A percentile compares a stretch with the other conserved stretches of the same genome.
Evolutionary conservation across 2,329 filamentous ascomycete genomes (phyloP).

Genomic region (Coniochaeta hoffmannii): DNA sequence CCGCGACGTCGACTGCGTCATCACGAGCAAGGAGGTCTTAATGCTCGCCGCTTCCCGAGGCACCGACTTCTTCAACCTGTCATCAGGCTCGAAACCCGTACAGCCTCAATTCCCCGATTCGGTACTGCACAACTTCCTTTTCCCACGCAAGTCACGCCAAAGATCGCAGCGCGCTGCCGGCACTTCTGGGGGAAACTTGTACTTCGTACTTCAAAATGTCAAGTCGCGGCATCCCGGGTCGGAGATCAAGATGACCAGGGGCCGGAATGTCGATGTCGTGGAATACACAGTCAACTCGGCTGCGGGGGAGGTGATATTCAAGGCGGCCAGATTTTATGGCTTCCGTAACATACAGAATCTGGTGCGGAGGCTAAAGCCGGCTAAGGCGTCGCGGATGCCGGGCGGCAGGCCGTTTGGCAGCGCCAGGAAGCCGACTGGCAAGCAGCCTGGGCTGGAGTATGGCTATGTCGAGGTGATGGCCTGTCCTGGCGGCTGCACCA

Average conservation of each 20-base stretch:
- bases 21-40: slow-evolving; percentile 89
- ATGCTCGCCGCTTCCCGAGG: slow-evolving; percentile 78
- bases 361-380: slow-evolving; percentile 82
- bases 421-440: slow-evolving; percentile 43
- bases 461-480: slow-evolving; percentile 99
- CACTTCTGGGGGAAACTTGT: slow-evolving; percentile 81
- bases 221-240: slow-evolving; percentile 66
- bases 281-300: slow-evolving; percentile 67
- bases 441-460: slow-evolving; percentile 55
- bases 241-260: slow-evolving; percentile 61
- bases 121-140: slow-evolving; percentile 65
- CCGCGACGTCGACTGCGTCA: slow-evolving; percentile 94
- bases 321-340: slow-evolving; percentile 86
- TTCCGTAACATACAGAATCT: slow-evolving; percentile 98
- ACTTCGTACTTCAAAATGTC: slow-evolving; percentile 73
- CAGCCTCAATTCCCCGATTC: slow-evolving; percentile 64
- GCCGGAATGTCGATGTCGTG: slow-evolving; percentile 84
- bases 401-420: slow-evolving; percentile 58
- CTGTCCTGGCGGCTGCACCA: slow-evolving; percentile 96
- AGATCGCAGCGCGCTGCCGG: slow-evolving; percentile 53
- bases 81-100: slow-evolving; percentile 41
- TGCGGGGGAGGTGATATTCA: slow-evolving; percentile 56
- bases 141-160: slow-evolving; percentile 41
- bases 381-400: slow-evolving; percentile 69
- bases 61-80: slow-evolving; percentile 67